A percentile compares a stretch with the other conserved stretches of the same genome.
Conservation (phyloP, 306 rosid species). For the Sicyos baderoa region DNA sequence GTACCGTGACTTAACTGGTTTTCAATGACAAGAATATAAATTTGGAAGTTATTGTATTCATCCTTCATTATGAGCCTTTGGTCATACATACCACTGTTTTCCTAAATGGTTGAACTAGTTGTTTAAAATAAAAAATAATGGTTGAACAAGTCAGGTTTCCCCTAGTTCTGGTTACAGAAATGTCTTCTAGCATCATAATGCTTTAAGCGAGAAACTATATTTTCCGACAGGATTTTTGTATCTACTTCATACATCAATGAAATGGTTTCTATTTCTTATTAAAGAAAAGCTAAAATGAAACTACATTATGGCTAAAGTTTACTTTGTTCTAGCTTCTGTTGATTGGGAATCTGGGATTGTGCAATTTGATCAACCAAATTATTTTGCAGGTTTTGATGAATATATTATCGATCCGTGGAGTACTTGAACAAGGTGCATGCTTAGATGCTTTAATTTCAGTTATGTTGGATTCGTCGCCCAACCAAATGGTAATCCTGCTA, state of each 20-base stretch:
- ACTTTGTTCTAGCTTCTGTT: conserved; percentile 14
- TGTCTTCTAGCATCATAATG: not conserved
- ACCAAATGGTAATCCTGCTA: conserved; percentile 62
- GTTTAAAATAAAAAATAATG: too few relatives aligned
- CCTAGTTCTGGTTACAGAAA: conserved; percentile 10
- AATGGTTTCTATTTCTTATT: too few relatives aligned
- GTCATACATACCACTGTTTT: not conserved
- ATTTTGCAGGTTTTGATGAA: conserved; percentile 66
- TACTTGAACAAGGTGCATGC: conserved; percentile 78
- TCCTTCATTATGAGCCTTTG: not conserved
- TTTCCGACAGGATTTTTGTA: too few relatives aligned
- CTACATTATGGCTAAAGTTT: not conserved
- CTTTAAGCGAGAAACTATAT: not conserved
- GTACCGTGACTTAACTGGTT: too few relatives aligned
- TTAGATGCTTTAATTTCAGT: conserved; percentile 77
- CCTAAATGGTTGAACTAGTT: not conserved
- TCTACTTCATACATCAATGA: too few relatives aligned
- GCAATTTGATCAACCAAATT: conserved; percentile 15
- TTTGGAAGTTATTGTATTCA: not conserved
- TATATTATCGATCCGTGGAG: conserved; percentile 68
- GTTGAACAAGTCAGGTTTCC: not conserved
- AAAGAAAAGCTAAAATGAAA: too few relatives aligned
- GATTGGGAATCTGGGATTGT: too few relatives aligned
- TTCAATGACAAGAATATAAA: too few relatives aligned
- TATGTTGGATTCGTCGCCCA: conserved; percentile 80